These are phyloP conservation scores for Zasmidium citrigriseum DNA, from an alignment of 2,329 filamentous ascomycete genomes.

Conservation along the genomic window DNA sequence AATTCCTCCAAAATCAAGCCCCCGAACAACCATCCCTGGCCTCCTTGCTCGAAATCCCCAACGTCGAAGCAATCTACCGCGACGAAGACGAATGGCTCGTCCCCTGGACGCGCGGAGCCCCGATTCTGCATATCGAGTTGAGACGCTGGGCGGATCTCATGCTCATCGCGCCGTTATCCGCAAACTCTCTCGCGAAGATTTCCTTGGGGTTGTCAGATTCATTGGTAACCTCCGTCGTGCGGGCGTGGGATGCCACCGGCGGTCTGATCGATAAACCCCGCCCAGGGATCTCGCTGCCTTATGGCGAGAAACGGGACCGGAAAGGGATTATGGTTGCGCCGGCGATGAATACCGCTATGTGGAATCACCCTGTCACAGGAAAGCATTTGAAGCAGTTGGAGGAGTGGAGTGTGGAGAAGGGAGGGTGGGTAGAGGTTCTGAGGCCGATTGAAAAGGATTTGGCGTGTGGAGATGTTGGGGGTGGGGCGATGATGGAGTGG, in stretches of 20 bases:
- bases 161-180: constrained; percentile 77
- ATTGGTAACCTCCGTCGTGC: constrained; percentile 69
- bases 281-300: constrained; percentile 24
- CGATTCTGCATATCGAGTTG: constrained; percentile 88
- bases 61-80: constrained; percentile 77
- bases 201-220: constrained; percentile 75
- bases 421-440: constrained; percentile 68
- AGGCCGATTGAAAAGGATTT: constrained; percentile 73
- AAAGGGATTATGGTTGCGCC: constrained; percentile 75
- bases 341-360: constrained; percentile 91
- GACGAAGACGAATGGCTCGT: constrained; percentile 84
- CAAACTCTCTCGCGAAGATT: constrained; percentile 85
- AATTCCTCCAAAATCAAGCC: constrained; percentile 76
- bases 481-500: constrained; percentile 84
- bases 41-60: constrained; percentile 60
- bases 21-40: constrained; percentile 72
- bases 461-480: constrained; percentile 81
- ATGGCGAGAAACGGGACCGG: constrained; percentile 18
- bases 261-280: constrained; percentile 54
- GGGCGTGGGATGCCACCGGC: constrained; percentile 84
- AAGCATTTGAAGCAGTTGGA: constrained; percentile 70
- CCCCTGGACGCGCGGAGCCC: constrained; percentile 75
- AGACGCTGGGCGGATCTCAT: constrained; percentile 79
- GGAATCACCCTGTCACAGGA: constrained; percentile 77
- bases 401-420: constrained; percentile 66